Conservation (phyloP, 768 basidiomycete genomes). For the Russula olivacea region DNA sequence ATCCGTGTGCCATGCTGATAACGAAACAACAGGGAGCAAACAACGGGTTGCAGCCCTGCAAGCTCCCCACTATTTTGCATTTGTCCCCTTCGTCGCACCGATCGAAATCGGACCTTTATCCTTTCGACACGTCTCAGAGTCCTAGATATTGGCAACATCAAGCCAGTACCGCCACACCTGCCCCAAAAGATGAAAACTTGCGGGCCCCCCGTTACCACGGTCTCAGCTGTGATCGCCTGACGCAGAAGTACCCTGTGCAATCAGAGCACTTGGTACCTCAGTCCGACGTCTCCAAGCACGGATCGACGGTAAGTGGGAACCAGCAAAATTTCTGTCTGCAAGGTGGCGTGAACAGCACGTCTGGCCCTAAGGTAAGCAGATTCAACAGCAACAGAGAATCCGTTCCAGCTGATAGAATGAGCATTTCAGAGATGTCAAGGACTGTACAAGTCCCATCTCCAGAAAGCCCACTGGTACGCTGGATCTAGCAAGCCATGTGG, state of each 20-base stretch:
- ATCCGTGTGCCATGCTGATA: not conserved
- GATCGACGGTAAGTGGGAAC: not conserved
- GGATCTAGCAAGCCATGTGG: not conserved
- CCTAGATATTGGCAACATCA: not conserved
- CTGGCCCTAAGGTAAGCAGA: not conserved
- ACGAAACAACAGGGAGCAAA: not conserved
- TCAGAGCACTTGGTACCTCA: not conserved
- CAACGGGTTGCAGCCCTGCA: not conserved
- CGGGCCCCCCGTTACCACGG: conserved; percentile 6
- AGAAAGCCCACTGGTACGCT: not conserved
- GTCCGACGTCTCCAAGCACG: not conserved
- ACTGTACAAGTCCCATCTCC: too few species aligned
- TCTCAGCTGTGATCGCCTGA: not conserved
- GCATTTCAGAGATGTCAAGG: not conserved
- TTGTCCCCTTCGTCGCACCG: not conserved
- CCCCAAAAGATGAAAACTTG: not conserved
- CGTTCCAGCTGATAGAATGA: not conserved
- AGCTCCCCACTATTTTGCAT: not conserved
- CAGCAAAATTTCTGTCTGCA: conserved; percentile 1
- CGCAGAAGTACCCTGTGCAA: not conserved
- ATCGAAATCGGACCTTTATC: not conserved
- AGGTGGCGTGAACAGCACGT: not conserved
- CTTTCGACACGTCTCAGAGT: not conserved
- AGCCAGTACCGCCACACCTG: not conserved
- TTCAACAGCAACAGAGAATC: not conserved